Percentiles rank a stretch among this genome's conserved stretches.
Conservation (phyloP, 768 basidiomycete species). For the Leccinum ochraceum region DNA sequence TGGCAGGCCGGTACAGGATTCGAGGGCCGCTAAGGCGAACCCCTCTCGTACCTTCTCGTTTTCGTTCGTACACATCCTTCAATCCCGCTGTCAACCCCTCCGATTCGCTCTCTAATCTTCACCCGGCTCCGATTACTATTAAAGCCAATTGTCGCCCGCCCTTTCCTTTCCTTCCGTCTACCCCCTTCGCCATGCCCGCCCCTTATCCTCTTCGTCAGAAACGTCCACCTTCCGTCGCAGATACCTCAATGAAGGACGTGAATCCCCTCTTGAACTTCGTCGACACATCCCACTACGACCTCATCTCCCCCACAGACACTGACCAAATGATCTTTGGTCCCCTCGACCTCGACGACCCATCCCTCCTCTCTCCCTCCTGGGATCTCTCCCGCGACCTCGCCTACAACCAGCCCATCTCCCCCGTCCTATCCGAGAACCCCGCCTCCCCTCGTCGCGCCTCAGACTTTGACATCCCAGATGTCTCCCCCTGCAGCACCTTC, state of each 20-base stretch:
- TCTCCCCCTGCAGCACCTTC: conserved; percentile 39
- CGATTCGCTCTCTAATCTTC: conserved; percentile 27
- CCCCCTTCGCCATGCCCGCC: conserved; percentile 43
- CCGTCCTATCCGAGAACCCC: conserved; percentile 40
- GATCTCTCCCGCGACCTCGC: conserved; percentile 35
- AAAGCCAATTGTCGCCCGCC: conserved; percentile 28
- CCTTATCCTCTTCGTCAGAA: conserved; percentile 39
- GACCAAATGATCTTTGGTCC: conserved; percentile 40
- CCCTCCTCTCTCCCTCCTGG: conserved; percentile 32
- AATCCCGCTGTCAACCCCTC: conserved; percentile 32
- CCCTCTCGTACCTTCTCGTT: conserved; percentile 43
- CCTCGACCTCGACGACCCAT: conserved; percentile 33
- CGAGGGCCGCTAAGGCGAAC: conserved; percentile 37
- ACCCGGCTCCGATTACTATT: conserved; percentile 40
- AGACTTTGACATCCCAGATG: conserved; percentile 43
- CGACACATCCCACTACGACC: conserved; percentile 45
- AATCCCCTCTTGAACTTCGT: conserved; percentile 36
- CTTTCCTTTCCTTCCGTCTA: conserved; percentile 25
- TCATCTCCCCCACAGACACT: conserved; percentile 24
- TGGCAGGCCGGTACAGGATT: conserved; percentile 36
- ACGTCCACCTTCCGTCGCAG: conserved; percentile 17
- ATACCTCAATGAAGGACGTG: conserved; percentile 33
- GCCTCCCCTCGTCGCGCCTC: conserved; percentile 41
- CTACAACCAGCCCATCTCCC: conserved; percentile 42
- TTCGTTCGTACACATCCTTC: conserved; percentile 28